Base-by-base conservation (phyloP, 1,139 yeast genomes). In the Yamadazyma songkhlaensis region DNA sequence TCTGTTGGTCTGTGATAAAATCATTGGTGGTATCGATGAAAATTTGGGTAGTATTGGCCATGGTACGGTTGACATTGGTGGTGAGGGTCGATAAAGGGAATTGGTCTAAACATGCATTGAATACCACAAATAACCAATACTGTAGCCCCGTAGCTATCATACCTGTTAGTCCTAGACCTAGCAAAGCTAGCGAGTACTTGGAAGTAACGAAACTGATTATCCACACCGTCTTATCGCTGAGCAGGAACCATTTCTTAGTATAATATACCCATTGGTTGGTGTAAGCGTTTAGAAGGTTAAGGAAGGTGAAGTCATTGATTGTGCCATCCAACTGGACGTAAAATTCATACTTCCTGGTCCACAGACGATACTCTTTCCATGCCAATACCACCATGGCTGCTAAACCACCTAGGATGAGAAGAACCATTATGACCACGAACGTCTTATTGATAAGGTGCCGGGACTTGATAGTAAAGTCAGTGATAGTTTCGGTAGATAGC, bases 111-210 rank as follows among this genome's bases (percentile, higher is more conserved):
- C 23, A 20, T 2, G 26, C 10, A 27, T 32, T 30, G 23, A 70
- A 41, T 1, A 54, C 40, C 2, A 46, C 35, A 3, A 80, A 41
- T 1, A 81, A 48, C 1, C 70, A 46, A 32, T 54, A 68, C 49
- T 81, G 86, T 3, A 78, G 51, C 0, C 66, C 37, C n/a, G 77
- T 70, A 1, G 74, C 57, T 1, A 74, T 8, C 1, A 79, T 37
- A 0, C 84, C 86, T 15, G 72, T 53, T 0, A 77, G 2, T 0
- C 78, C 77, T 3, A 81, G 47, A 1, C 72, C 55, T 1, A 81
- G 48, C 0, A 79, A 50, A 2, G 67, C 52, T 3, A 68, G 32
- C 0, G 84, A 71, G 28, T 72, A 57, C 5, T 67, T 59, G 0
- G 84, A 74, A 1, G 75, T 54, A n/a, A 68, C 44, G 49, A 76